phyloP scores from a whole-genome alignment of 345 rosid genomes.

The Citrus sinensis region DNA sequence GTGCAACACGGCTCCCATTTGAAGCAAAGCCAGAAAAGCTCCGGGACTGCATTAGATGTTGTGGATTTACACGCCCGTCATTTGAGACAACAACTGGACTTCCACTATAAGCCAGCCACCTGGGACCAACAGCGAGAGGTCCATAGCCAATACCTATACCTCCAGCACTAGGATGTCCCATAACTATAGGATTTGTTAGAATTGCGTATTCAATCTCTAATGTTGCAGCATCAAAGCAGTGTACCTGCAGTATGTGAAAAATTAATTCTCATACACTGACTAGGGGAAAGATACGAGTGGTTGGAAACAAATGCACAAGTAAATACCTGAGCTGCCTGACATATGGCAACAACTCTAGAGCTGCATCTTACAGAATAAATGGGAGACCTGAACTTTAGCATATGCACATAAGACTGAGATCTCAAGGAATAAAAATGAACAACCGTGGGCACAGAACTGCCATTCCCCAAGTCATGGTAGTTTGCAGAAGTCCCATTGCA shows the following conservation, averaged over 20 bases:
- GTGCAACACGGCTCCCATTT: slow-evolving; percentile 59
- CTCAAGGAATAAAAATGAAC: slow-evolving; percentile 73
- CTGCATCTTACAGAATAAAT: slow-evolving; percentile 87
- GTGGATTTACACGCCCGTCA: slow-evolving; percentile 57
- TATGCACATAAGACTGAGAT: slow-evolving; percentile 73
- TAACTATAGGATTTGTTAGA: slow-evolving; percentile 57
- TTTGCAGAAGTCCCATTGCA: slow-evolving; percentile 32
- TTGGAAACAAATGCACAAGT: background rate
- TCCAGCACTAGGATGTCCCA: slow-evolving; percentile 44
- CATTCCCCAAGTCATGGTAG: slow-evolving; percentile 41
- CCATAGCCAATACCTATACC: slow-evolving; percentile 79
- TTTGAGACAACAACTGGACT: slow-evolving; percentile 51
- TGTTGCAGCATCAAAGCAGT: slow-evolving; percentile 68
- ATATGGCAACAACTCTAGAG: slow-evolving; percentile 82
- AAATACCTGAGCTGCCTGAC: slow-evolving; percentile 73
- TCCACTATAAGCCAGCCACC: slow-evolving; percentile 97
- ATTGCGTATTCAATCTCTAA: slow-evolving; percentile 59
- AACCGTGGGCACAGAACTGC: slow-evolving; percentile 42
- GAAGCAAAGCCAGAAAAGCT: slow-evolving; percentile 48
- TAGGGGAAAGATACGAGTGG: background rate
- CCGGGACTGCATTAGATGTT: slow-evolving; percentile 52
- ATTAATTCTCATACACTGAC: slow-evolving; percentile 8
- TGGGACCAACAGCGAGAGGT: slow-evolving; percentile 90
- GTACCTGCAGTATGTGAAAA: slow-evolving; percentile 57
- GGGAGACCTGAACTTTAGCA: slow-evolving; percentile 68